Conservation (phyloP, 305 asterid species). For the Fraxinus floribunda region DNA sequence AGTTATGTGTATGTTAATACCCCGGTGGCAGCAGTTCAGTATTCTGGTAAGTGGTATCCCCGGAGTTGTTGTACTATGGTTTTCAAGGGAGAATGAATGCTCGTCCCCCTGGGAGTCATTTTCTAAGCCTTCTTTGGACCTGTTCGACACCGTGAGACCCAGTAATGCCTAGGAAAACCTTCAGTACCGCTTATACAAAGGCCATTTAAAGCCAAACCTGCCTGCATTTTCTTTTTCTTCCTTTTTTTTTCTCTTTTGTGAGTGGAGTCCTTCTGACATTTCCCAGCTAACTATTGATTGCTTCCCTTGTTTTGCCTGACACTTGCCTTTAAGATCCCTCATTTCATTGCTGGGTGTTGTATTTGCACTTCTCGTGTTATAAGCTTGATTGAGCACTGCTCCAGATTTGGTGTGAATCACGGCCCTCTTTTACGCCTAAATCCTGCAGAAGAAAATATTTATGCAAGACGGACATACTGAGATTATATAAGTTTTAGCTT, state of each 20-base stretch:
- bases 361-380: background rate
- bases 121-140: background rate
- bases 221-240: background rate
- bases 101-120: background rate
- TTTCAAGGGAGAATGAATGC: background rate
- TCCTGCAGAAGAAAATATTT: background rate
- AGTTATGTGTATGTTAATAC: background rate
- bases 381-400: slow-evolving; percentile 4
- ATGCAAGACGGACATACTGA: background rate
- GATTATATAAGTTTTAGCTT: background rate
- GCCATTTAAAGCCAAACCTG: background rate
- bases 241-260: background rate
- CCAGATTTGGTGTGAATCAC: background rate
- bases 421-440: background rate
- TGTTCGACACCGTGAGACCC: background rate
- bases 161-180: background rate
- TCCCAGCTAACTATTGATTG: background rate
- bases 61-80: background rate
- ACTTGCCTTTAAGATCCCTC: slow-evolving; percentile 1
- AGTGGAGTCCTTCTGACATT: background rate
- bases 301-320: slow-evolving; percentile 10
- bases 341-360: background rate
- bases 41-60: background rate
- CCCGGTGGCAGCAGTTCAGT: slow-evolving; percentile 1
- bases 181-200: background rate